Base-by-base conservation (phyloP, 148 eudicot genomes). In the Camellia granthamiana region DNA sequence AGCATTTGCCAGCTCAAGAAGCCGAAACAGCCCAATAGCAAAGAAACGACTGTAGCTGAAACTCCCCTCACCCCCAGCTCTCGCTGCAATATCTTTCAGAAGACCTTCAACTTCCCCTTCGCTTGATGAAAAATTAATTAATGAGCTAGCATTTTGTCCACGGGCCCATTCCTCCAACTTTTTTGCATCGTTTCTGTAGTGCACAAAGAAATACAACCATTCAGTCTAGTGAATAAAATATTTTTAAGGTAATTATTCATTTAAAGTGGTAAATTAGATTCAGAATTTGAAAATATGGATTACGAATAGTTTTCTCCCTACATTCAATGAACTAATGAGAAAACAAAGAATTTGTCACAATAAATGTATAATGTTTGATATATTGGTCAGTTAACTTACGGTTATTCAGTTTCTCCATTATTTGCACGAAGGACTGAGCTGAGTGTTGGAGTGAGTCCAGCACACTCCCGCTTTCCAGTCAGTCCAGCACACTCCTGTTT, bases 1-100 rank as follows among this genome's bases (percentile, higher is more conserved):
- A 55, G 91, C 92, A 86, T 88, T 94, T 76, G 99, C 86, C 82
- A 96, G 85, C 86, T 96, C 99, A 79, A 93, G 94, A 83, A 96
- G 84, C 78, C 98, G 98, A 80, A 96, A 96, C 77, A 96, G 88
- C 81, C 99, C 99, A 84, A 92, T 85, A 7, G 98, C 98, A 86
- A 96, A 96, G 86, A 96, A 96, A 49, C 99, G 91, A 66, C 98
- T 94, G 89, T 96, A 96, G 88, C 97, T 92, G 84, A 96, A 96
- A 83, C 84, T 86, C 65, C 77, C 89, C 62, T 83, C 83, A 81
- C 84, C 66, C 76, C 83, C 85, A 70, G 99, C 99, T 89, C 97
- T 92, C 81, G 83, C 89, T 58, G 99, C 86, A 88, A 92, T 96
- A 69, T 92, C 97, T 86, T 92, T 96, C 44, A 96, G 81, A 74